Evolutionary conservation across 805 yeast genomes (phyloP).

Genomic region (Yamadazyma insecticola): DNA sequence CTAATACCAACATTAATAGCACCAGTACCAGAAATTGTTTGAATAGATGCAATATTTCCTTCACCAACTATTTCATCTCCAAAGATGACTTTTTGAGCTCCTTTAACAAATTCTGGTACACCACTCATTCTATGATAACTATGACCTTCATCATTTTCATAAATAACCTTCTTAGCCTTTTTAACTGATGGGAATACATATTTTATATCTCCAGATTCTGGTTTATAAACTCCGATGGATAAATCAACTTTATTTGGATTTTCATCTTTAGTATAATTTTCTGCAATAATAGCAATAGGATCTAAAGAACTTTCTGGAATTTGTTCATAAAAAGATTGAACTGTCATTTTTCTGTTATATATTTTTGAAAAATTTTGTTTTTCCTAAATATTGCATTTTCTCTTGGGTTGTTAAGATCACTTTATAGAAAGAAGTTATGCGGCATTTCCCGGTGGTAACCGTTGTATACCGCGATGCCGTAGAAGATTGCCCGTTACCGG

Average conservation of each 20-base stretch:
- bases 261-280: slow-evolving; percentile 19
- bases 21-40: slow-evolving; percentile 41
- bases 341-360: slow-evolving; percentile 6
- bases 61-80: slow-evolving; percentile 22
- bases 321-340: slow-evolving; percentile 5
- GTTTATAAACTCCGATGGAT: slow-evolving; percentile 43
- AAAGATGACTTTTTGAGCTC: slow-evolving; percentile 33
- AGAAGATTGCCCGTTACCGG: neutral
- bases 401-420: no score
- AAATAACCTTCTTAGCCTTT: slow-evolving; percentile 29
- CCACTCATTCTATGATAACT: slow-evolving; percentile 42
- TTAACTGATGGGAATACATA: slow-evolving; percentile 36
- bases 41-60: slow-evolving; percentile 29
- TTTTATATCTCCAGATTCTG: slow-evolving; percentile 28
- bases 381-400: neutral
- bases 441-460: neutral
- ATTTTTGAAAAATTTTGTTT: neutral
- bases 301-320: slow-evolving; percentile 19
- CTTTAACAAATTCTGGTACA: slow-evolving; percentile 29
- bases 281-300: slow-evolving; percentile 23
- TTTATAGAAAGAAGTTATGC: no score
- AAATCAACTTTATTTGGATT: slow-evolving; percentile 35
- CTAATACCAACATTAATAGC: slow-evolving; percentile 34
- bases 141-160: slow-evolving; percentile 38
- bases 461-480: neutral